Evolutionary conservation across 495 filamentous ascomycete genomes (phyloP).

Genomic region (Penicillium bovifimosum): DNA sequence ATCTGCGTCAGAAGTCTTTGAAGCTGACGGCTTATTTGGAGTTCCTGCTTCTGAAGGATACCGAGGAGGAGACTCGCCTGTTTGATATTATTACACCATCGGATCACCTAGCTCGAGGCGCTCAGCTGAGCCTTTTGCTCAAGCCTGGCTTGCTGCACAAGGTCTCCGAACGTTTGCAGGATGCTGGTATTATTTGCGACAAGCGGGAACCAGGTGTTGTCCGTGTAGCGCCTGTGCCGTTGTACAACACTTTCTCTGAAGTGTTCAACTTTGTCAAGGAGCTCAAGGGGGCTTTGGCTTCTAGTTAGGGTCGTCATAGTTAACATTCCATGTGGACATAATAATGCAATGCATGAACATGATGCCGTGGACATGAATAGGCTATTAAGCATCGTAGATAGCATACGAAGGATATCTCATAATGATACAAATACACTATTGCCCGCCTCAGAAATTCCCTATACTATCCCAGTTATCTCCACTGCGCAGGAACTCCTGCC

Average conservation of each 20-base stretch:
- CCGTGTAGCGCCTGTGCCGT: constrained; percentile 82
- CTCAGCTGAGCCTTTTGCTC: constrained; percentile 79
- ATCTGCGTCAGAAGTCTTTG: constrained; percentile 69
- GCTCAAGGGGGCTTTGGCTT: constrained; percentile 30
- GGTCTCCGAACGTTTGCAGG: constrained; percentile 64
- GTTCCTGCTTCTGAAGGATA: constrained; percentile 51
- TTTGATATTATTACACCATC: constrained; percentile 72
- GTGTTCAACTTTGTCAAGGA: constrained; percentile 66
- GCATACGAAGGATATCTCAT: background rate
- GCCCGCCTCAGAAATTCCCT: constrained; percentile 30
- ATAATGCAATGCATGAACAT: background rate
- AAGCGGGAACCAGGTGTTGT: constrained; percentile 90
- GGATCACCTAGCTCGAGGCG: constrained; percentile 65
- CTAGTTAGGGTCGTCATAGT: background rate
- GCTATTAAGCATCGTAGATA: background rate
- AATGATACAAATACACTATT: background rate
- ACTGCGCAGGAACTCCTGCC: constrained; percentile 39
- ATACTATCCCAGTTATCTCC: constrained; percentile 35
- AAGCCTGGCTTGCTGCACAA: constrained; percentile 60
- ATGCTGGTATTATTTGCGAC: constrained; percentile 72
- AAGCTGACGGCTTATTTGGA: constrained; percentile 77
- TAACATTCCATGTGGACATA: background rate
- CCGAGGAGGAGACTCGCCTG: constrained; percentile 30
- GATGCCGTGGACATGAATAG: background rate
- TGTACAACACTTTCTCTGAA: constrained; percentile 84